These are phyloP conservation scores for Fomitopsis pinicola DNA, from an alignment of 1,284 basidiomycete species.

Conservation along the genomic window DNA sequence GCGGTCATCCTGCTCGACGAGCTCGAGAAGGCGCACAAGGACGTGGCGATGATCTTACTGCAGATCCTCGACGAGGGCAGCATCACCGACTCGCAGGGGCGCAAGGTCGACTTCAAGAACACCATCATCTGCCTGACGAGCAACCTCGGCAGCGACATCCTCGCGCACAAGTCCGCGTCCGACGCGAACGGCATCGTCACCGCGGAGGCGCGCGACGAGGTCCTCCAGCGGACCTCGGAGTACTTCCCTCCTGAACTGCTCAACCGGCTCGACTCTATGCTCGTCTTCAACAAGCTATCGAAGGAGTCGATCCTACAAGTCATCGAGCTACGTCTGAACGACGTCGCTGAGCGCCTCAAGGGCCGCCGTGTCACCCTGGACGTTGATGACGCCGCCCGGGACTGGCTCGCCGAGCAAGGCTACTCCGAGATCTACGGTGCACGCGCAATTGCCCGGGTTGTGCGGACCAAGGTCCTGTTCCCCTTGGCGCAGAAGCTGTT, in stretches of 20 bases:
- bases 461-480: conserved; percentile 74
- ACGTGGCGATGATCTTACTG: conserved; percentile 87
- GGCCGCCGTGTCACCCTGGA: conserved; percentile 70
- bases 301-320: conserved; percentile 71
- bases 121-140: conserved; percentile 71
- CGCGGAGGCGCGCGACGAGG: conserved; percentile 55
- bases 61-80: conserved; percentile 92
- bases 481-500: conserved; percentile 75
- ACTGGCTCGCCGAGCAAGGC: conserved; percentile 77
- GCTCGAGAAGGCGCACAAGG: conserved; percentile 91
- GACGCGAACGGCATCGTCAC: conserved; percentile 67
- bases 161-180: conserved; percentile 67
- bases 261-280: conserved; percentile 84
- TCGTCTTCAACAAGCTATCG: conserved; percentile 89
- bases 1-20: conserved; percentile 83
- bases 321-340: conserved; percentile 70
- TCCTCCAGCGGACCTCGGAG: conserved; percentile 72
- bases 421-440: conserved; percentile 89
- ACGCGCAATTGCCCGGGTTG: conserved; percentile 77
- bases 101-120: conserved; percentile 82
- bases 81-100: conserved; percentile 78
- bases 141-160: conserved; percentile 64
- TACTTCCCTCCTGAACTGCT: conserved; percentile 90
- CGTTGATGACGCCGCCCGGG: conserved; percentile 57
- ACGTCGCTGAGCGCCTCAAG: conserved; percentile 67